Base-by-base conservation (phyloP, 495 filamentous ascomycete species). In the Neurospora sublineolata region DNA sequence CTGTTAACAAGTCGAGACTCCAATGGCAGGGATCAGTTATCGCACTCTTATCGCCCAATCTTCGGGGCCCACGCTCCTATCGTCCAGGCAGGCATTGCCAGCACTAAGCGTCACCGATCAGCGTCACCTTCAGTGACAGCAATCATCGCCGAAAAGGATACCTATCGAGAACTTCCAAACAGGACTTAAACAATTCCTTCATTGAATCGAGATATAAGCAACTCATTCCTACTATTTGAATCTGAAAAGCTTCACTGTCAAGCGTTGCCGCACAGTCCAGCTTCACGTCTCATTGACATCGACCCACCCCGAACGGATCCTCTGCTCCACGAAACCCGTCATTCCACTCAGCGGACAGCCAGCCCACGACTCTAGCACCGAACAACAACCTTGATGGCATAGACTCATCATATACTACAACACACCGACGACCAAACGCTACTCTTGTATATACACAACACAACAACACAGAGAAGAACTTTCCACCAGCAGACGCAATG, bases 401-500 rank as follows among this genome's bases (percentile, higher is more conserved):
- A 64, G 52, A 7, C 52, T 64, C 14, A 64, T 64, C 52, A 64
- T 60, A 27, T 10, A 38, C 37, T 3, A 23, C 20, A 20, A 52
- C 44, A 46, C 27, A 30, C 36, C 27, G 12, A 18, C 27, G 36
- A 18, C 67, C 30, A 38, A 38, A n/a, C 67, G 7, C 42, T 23
- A 27, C 14, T 7, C 2, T 30, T 3, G 30, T 27, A 37, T 27
- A 37, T 33, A 14, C 41, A 44, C 33, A 71, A 2, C 30, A 27
- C 37, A 64, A 14, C 30, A 72, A 8, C 39, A 69, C 23, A 11
- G 27, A 38, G 10, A n/a, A 1, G 60, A 20, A 27, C 8, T 23
- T 23, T 14, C 12, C 67, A 20, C 20, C 37, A 44, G 36, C 36
- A 40, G 14, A 12, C 58, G 76, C 72, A 39, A 83, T 84, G 83